Percentiles rank a stretch among this genome's conserved stretches.
These are phyloP conservation scores for Lecanosticta acicola DNA, from an alignment of 2,329 filamentous ascomycete genomes.

Conservation along the genomic window DNA sequence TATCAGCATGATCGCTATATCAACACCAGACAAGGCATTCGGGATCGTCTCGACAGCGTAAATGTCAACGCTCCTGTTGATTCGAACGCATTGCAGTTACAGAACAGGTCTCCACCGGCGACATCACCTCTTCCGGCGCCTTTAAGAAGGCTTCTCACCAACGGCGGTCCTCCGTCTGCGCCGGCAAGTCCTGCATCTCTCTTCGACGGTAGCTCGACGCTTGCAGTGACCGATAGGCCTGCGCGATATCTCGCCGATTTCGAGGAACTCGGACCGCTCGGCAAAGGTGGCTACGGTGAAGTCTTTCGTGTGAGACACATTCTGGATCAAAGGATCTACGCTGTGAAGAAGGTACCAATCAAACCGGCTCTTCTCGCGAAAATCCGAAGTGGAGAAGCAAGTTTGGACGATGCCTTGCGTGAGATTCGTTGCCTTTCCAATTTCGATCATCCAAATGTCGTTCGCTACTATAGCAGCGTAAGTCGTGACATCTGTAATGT, in stretches of 20 bases:
- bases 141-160: constrained; percentile 19
- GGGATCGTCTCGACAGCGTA: constrained; percentile 34
- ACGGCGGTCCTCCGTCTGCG: constrained; percentile 6
- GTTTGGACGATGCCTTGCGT: constrained; percentile 52
- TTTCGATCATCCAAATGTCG: constrained; percentile 60
- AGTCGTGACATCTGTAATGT: not conserved
- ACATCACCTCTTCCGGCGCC: constrained; percentile 6
- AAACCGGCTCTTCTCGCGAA: constrained; percentile 40
- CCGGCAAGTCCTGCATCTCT: constrained; percentile 10
- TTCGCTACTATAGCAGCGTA: constrained; percentile 56
- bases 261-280: constrained; percentile 51
- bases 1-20: constrained; percentile 26
- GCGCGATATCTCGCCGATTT: constrained; percentile 45
- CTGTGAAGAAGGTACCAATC: constrained; percentile 60
- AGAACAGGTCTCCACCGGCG: not conserved
- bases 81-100: not conserved
- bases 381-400: constrained; percentile 45
- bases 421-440: constrained; percentile 58
- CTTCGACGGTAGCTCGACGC: constrained; percentile 13
- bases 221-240: constrained; percentile 20
- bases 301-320: constrained; percentile 54
- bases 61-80: not conserved
- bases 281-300: constrained; percentile 55
- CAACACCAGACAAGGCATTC: constrained; percentile 33
- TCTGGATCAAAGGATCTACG: constrained; percentile 58